Evolutionary conservation across 495 filamentous ascomycete genomes (phyloP).

Genomic region (Penicillium salamii): DNA sequence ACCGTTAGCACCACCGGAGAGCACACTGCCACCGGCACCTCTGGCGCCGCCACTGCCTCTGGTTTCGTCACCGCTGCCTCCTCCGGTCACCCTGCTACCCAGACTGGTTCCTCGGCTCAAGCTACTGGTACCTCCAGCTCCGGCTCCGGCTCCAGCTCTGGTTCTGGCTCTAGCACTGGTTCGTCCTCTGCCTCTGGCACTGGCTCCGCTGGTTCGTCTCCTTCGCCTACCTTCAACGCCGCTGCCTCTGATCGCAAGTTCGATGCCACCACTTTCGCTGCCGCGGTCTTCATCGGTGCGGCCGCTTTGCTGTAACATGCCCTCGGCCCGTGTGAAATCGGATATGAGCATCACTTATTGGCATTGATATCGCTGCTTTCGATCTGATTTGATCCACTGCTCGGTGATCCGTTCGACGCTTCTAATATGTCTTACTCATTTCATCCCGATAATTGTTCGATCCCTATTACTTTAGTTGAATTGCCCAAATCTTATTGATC

Average conservation of each 20-base stretch:
- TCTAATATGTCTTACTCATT: conserved; percentile 13
- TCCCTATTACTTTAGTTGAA: neutral
- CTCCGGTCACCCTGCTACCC: conserved; percentile 6
- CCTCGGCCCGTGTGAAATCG: conserved; percentile 1
- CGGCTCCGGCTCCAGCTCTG: conserved; percentile 9
- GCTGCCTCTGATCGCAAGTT: conserved; percentile 27
- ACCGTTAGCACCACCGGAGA: neutral
- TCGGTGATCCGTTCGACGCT: conserved; percentile 9
- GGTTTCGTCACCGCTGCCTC: conserved; percentile 21
- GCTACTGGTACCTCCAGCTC: conserved; percentile 7
- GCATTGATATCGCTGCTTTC: conserved; percentile 12
- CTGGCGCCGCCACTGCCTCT: conserved; percentile 14
- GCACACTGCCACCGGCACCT: conserved; percentile 12
- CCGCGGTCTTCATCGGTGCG: conserved; percentile 38
- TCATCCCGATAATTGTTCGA: neutral
- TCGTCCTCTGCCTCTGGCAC: neutral
- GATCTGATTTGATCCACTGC: conserved; percentile 8
- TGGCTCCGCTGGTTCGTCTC: conserved; percentile 1
- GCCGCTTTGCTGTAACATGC: conserved; percentile 35
- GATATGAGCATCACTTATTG: conserved; percentile 15
- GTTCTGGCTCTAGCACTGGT: conserved; percentile 9
- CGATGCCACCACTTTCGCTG: conserved; percentile 35
- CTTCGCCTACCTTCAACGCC: conserved; percentile 7
- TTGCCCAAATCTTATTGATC: conserved; percentile 8
- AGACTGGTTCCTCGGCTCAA: conserved; percentile 6